Conservation (phyloP, 805 yeast genomes). For the Wickerhamomyces hampshirensis region DNA sequence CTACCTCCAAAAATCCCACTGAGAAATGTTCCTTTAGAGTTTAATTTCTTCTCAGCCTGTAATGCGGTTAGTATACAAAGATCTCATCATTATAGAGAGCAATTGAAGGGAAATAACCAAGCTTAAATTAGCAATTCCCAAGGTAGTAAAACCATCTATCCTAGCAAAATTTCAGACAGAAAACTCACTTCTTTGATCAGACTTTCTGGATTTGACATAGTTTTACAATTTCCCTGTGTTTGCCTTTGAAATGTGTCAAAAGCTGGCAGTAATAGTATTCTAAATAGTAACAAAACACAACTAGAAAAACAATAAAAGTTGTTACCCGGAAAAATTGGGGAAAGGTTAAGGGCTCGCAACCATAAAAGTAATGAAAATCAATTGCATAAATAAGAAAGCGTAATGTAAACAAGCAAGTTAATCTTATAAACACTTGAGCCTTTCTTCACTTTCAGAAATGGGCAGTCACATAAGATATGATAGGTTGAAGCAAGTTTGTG, state of each 20-base stretch:
- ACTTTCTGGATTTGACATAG: constrained; percentile 21
- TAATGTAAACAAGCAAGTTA: constrained; percentile 4
- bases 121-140: constrained; percentile 16
- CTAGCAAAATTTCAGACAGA: too few species aligned
- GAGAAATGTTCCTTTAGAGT: constrained; percentile 68
- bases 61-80: neutral
- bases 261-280: too few species aligned
- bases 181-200: constrained; percentile 35
- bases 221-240: constrained; percentile 30
- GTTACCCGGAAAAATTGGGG: too few species aligned
- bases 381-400: too few species aligned
- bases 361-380: too few species aligned
- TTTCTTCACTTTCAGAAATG: neutral
- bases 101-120: constrained; percentile 5
- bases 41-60: constrained; percentile 67
- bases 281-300: too few species aligned
- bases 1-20: constrained; percentile 58
- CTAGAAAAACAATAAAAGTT: too few species aligned
- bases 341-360: too few species aligned
- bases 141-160: too few species aligned
- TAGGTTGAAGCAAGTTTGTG: constrained; percentile 42
- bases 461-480: constrained; percentile 34
- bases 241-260: constrained; percentile 36
- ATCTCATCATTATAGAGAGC: neutral
- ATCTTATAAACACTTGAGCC: too few species aligned